A percentile compares a stretch with the other conserved stretches of the same genome.
phyloP scores from a whole-genome alignment of 306 rosid genomes.

The Acacia crassicarpa region DNA sequence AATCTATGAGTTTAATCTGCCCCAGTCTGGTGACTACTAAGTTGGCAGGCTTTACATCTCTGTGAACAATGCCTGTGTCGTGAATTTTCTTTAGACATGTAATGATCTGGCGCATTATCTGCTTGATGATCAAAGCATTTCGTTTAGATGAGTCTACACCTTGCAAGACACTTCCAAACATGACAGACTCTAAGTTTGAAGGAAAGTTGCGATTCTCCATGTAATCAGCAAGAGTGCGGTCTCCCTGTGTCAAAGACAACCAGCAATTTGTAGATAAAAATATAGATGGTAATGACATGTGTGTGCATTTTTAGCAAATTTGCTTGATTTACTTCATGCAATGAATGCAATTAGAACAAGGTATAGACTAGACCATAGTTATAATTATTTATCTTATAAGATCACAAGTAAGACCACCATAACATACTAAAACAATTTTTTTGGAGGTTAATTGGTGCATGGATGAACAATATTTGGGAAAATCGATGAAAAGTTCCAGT shows the following conservation, averaged over 20 bases:
- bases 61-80: slow-evolving; percentile 87
- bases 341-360: slow-evolving; percentile 15
- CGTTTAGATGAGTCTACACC: slow-evolving; percentile 68
- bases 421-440: slow-evolving; percentile 9
- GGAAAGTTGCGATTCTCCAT: slow-evolving; percentile 81
- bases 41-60: slow-evolving; percentile 93
- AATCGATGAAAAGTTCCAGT: too few species aligned
- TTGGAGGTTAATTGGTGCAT: slow-evolving; percentile 11
- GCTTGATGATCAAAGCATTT: slow-evolving; percentile 88
- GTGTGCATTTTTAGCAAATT: not conserved
- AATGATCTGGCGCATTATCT: slow-evolving; percentile 86
- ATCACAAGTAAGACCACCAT: slow-evolving; percentile 5
- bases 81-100: slow-evolving; percentile 88
- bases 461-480: slow-evolving; percentile 6
- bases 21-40: slow-evolving; percentile 83
- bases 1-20: slow-evolving; percentile 86
- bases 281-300: slow-evolving; percentile 25
- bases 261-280: slow-evolving; percentile 41
- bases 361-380: slow-evolving; percentile 7
- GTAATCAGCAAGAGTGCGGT: slow-evolving; percentile 81
- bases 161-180: slow-evolving; percentile 89
- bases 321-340: slow-evolving; percentile 6
- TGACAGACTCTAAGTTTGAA: slow-evolving; percentile 75
- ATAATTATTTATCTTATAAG: not conserved
- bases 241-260: slow-evolving; percentile 62